These are phyloP conservation scores for Lepiota subincarnata DNA, from an alignment of 768 basidiomycete genomes.

Conservation along the genomic window DNA sequence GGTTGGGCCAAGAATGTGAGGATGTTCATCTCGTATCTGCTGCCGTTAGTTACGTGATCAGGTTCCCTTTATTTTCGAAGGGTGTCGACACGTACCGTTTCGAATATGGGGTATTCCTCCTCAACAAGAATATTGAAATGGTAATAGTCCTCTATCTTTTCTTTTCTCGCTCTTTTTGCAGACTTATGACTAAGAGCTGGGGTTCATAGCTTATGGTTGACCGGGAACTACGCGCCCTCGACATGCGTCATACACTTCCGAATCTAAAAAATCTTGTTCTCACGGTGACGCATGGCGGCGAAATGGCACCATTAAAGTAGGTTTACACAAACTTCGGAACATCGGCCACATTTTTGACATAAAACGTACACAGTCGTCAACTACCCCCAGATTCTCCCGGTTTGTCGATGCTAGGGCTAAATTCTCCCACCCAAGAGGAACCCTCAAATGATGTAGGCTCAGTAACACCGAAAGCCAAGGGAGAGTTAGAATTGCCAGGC, in stretches of 20 bases:
- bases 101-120: slow-evolving; percentile 93
- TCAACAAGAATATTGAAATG: slow-evolving; percentile 97
- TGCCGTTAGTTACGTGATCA: slow-evolving; percentile 26
- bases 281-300: slow-evolving; percentile 75
- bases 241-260: slow-evolving; percentile 93
- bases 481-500: slow-evolving; percentile 19
- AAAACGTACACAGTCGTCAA: slow-evolving; percentile 4
- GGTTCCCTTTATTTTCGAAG: slow-evolving; percentile 93
- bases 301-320: slow-evolving; percentile 44
- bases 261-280: slow-evolving; percentile 93
- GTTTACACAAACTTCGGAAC: slow-evolving; percentile 9
- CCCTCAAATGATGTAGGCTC: slow-evolving; percentile 22
- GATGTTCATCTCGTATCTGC: slow-evolving; percentile 12
- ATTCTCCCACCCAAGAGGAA: slow-evolving; percentile 14
- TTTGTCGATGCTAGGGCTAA: slow-evolving; percentile 13
- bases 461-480: slow-evolving; percentile 35
- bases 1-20: slow-evolving; percentile 92
- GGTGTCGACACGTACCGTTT: slow-evolving; percentile 97
- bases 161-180: too few relatives aligned
- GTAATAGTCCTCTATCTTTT: slow-evolving; percentile 36
- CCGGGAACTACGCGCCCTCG: slow-evolving; percentile 81
- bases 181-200: too few relatives aligned
- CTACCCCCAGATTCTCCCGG: slow-evolving; percentile 14
- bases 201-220: slow-evolving; percentile 78
- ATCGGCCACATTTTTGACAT: not conserved